phyloP scores from a whole-genome alignment of 1,284 basidiomycete species.

The Marasmius fiardii region DNA sequence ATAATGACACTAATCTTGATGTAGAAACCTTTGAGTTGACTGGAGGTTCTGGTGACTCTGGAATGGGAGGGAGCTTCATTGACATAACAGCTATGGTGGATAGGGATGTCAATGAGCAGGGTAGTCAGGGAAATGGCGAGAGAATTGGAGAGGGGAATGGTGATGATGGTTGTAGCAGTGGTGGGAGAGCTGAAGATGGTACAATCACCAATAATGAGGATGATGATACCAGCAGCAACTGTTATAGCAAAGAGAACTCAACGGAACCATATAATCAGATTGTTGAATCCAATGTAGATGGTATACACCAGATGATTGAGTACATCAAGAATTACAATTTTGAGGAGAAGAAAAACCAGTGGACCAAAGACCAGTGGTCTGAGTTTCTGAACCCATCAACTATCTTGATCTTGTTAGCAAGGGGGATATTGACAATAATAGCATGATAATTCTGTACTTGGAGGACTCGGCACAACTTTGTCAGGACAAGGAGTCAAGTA shows the following conservation, averaged over 20 bases:
- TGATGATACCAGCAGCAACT: background rate
- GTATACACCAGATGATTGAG: background rate
- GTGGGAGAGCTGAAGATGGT: too few species aligned
- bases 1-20: too few species aligned
- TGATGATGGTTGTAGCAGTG: too few species aligned
- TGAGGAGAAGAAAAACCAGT: background rate
- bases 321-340: background rate
- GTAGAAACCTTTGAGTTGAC: too few species aligned
- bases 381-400: constrained; percentile 3
- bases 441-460: constrained; percentile 24
- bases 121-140: too few species aligned
- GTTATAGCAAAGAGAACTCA: background rate
- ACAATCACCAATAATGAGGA: too few species aligned
- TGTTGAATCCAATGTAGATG: background rate
- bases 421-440: constrained; percentile 18
- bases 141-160: too few species aligned
- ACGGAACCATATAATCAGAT: background rate
- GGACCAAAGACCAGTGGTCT: background rate
- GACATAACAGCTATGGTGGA: too few species aligned
- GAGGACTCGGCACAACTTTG: constrained; percentile 32
- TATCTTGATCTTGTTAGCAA: constrained; percentile 16
- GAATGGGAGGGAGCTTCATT: too few species aligned
- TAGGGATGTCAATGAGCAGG: too few species aligned
- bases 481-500: constrained; percentile 25
- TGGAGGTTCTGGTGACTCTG: too few species aligned